These are phyloP conservation scores for Eutrema heterophyllum DNA, from an alignment of 345 rosid genomes.

Conservation along the genomic window DNA sequence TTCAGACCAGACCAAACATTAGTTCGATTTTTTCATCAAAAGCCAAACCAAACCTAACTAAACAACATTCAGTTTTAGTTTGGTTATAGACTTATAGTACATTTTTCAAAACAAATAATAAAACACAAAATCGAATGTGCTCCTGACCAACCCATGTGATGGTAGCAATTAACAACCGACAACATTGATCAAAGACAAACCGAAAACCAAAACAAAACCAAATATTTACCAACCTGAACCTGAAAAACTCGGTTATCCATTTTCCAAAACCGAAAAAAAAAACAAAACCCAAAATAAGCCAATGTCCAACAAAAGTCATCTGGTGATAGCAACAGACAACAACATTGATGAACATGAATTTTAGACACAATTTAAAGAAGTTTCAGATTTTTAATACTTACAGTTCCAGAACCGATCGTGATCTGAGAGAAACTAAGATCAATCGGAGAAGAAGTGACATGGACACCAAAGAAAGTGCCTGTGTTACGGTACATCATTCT, in stretches of 20 bases:
- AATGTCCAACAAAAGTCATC: background rate
- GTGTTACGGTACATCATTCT: conserved; percentile 76
- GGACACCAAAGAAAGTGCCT: conserved; percentile 92
- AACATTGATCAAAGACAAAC: conserved; percentile 7
- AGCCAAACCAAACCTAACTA: background rate
- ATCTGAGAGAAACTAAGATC: conserved; percentile 67
- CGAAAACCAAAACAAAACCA: background rate
- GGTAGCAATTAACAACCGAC: conserved; percentile 19
- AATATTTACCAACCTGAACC: background rate
- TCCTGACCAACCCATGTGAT: conserved; percentile 20
- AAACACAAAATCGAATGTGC: background rate
- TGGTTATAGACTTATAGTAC: background rate
- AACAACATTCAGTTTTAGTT: background rate
- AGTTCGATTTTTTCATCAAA: too few relatives aligned
- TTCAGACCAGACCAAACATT: too few relatives aligned
- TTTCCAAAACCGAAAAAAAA: background rate
- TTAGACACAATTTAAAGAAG: background rate
- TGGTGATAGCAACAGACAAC: conserved; percentile 10
- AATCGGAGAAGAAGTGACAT: conserved; percentile 65
- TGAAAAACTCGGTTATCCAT: background rate
- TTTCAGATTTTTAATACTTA: conserved; percentile 32
- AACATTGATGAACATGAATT: background rate
- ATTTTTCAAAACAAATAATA: background rate
- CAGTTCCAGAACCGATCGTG: conserved; percentile 69
- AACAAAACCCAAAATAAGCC: background rate